phyloP scores from a whole-genome alignment of 768 basidiomycete genomes.

The Pholiota microspora region DNA sequence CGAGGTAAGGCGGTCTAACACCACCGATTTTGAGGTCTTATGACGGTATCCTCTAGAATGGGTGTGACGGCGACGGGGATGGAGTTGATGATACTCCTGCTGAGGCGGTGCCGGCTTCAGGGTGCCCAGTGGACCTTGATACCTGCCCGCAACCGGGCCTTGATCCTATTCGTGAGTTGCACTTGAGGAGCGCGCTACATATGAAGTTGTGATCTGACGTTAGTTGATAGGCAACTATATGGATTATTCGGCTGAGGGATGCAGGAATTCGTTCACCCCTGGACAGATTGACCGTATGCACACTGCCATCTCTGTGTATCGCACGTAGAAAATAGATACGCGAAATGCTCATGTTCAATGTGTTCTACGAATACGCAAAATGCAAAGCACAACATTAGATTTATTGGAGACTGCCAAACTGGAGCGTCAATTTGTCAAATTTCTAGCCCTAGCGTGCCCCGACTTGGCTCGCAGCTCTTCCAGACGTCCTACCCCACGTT shows the following conservation, averaged over 20 bases:
- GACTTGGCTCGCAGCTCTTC: too few relatives aligned
- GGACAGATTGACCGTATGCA: slow-evolving; percentile 33
- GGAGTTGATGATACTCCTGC: slow-evolving; percentile 40
- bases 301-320: not conserved
- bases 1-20: slow-evolving; percentile 26
- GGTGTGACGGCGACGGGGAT: slow-evolving; percentile 36
- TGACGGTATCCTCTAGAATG: slow-evolving; percentile 13
- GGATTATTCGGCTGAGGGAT: slow-evolving; percentile 45
- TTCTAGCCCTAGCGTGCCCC: too few relatives aligned
- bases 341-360: too few relatives aligned
- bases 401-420: too few relatives aligned
- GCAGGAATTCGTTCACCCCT: slow-evolving; percentile 43
- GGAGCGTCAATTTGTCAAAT: too few relatives aligned
- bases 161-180: slow-evolving; percentile 27
- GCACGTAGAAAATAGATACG: too few relatives aligned
- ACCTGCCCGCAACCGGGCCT: slow-evolving; percentile 29
- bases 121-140: slow-evolving; percentile 30
- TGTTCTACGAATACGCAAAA: too few relatives aligned
- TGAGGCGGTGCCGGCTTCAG: slow-evolving; percentile 35
- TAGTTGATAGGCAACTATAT: slow-evolving; percentile 35
- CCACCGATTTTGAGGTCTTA: not conserved
- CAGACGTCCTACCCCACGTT: too few relatives aligned
- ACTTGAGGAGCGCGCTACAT: not conserved
- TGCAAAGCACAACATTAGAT: too few relatives aligned
- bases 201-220: not conserved